Base-by-base conservation (phyloP, 768 basidiomycete species). In the Aureoboletus auriporus region DNA sequence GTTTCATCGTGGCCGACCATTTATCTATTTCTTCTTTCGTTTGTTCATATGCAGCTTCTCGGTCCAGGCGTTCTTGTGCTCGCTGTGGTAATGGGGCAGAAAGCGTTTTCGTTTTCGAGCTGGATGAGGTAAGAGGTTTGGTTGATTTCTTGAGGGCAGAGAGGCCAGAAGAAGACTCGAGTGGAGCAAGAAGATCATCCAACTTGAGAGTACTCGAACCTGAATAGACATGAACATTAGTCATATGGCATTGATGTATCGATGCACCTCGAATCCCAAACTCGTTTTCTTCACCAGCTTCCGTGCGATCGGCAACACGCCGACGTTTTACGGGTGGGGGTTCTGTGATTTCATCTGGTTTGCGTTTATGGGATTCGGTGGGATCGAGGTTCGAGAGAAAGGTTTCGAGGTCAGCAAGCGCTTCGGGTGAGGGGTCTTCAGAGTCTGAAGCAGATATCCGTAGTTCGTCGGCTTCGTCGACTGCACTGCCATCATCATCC, bases 21-120 rank as follows among this genome's bases (percentile, higher is more conserved):
- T 95, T 96, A 54, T 89, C 82, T 2, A 95, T 86, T 65, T 97
- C 94, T 53, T 80, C 78, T 63, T 90, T 92, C 5, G 94, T 97
- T 67, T 89, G 79, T 59, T 93, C 93, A 63, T 95, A 96, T 0
- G 95, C 95, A 8, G 93, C 95, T 62, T 93, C 84, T 42, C 95
- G 84, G 56, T 96, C 92, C 1, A 97, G 71, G 38, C 89, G 84
- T 52, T 96, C 93, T 64, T 96, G 90, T 0, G 85, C 80, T 29
- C 93, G 79, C 17, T 85, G 83, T 8, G 92, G 92, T 0, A 99
- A 72, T 0, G 95, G 95, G 0, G 90, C 91, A 5, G 90, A 70
- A 6, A 95, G 74, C 0, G 86, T 74, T 52, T 77, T 75, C 20
- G 69, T 73, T 59, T 84, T 85, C 31, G 67, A 64, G 49, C 75